Conservation (phyloP, 208 protist genomes). For the Trypanosoma platydactyli region DNA sequence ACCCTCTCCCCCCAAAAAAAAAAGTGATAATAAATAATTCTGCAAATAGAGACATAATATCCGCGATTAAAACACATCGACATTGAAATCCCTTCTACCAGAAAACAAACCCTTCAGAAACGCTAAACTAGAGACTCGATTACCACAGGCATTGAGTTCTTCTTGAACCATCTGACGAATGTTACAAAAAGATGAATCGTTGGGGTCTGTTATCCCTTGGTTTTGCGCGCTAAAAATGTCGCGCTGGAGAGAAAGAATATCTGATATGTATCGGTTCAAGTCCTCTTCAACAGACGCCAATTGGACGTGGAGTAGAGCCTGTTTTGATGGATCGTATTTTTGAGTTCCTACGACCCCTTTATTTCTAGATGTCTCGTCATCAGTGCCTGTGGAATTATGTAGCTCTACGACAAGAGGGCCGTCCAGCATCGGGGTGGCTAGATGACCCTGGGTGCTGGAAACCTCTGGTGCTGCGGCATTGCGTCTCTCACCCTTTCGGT, state of each 20-base stretch:
- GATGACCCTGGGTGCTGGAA: too few relatives aligned
- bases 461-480: too few relatives aligned
- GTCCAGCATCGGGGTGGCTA: background rate
- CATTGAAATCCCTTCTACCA: background rate
- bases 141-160: conserved; percentile 12
- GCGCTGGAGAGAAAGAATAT: conserved; percentile 17
- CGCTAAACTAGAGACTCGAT: background rate
- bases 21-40: too few relatives aligned
- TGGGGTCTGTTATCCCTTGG: conserved; percentile 1
- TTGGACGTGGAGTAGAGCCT: background rate
- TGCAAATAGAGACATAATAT: background rate
- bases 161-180: conserved; percentile 10
- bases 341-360: background rate
- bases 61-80: too few relatives aligned
- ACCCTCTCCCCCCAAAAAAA: too few relatives aligned
- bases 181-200: conserved; percentile 1
- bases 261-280: conserved; percentile 3
- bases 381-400: background rate
- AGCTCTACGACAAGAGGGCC: conserved; percentile 9
- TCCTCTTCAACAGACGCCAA: conserved; percentile 7
- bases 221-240: conserved; percentile 18
- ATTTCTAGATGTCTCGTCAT: background rate
- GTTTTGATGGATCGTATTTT: background rate
- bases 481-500: background rate
- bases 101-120: background rate